Evolutionary conservation across 2,329 filamentous ascomycete species (phyloP).

Genomic region (Fusarium euwallaceae): DNA sequence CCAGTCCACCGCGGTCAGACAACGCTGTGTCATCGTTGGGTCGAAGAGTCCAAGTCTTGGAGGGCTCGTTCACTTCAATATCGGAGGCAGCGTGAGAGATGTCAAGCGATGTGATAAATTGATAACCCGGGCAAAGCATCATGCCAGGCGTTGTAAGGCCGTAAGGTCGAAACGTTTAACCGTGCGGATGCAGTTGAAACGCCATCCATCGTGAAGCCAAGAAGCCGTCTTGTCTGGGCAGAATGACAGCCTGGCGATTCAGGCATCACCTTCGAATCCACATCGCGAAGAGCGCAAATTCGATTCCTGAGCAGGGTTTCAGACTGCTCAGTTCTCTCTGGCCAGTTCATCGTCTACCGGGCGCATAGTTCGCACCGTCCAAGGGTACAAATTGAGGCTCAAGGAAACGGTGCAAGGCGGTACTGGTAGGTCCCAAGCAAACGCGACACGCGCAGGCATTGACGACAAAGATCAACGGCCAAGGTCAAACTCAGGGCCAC

Average conservation of each 20-base stretch:
- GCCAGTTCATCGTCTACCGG: too few relatives aligned
- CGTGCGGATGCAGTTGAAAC: background rate
- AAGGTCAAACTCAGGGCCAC: too few relatives aligned
- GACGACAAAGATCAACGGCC: too few relatives aligned
- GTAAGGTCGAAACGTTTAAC: background rate
- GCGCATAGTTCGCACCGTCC: too few relatives aligned
- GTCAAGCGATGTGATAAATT: background rate
- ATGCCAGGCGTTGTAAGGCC: background rate
- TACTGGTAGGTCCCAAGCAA: too few relatives aligned
- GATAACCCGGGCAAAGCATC: background rate
- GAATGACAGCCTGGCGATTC: background rate
- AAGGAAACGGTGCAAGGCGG: too few relatives aligned
- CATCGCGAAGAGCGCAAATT: background rate
- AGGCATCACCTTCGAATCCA: background rate
- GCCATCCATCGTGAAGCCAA: background rate
- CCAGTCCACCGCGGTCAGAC: background rate
- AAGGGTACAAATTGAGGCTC: too few relatives aligned
- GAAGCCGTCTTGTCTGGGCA: background rate
- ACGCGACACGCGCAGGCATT: too few relatives aligned
- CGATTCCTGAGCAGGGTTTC: background rate
- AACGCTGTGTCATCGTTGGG: background rate
- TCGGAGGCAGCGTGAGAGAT: background rate
- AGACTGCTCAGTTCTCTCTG: too few relatives aligned
- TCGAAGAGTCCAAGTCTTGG: background rate
- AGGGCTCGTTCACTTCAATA: background rate